Percentiles rank a stretch among this genome's conserved stretches.
These are phyloP conservation scores for Melampsora americana DNA, from an alignment of 1,284 basidiomycete species.

Conservation along the genomic window DNA sequence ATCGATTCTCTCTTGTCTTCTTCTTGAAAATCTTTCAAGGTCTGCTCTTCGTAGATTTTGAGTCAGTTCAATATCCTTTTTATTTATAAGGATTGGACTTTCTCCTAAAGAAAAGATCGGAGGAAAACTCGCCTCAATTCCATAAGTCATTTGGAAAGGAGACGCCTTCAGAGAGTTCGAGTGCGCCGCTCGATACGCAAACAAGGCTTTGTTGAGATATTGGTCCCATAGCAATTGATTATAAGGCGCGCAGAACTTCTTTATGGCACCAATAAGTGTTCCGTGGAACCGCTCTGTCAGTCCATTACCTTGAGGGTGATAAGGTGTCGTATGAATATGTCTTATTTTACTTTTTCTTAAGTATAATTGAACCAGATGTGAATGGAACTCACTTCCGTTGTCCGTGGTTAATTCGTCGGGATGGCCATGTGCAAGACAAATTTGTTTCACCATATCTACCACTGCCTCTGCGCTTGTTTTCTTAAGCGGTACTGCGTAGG, in stretches of 20 bases:
- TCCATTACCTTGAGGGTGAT: slow-evolving; percentile 9
- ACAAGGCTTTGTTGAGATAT: too few relatives aligned
- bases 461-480: not conserved
- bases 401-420: not conserved
- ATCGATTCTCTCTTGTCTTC: too few relatives aligned
- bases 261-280: not conserved
- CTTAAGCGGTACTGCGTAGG: not conserved
- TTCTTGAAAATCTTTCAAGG: too few relatives aligned
- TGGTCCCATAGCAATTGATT: too few relatives aligned
- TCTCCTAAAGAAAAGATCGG: too few relatives aligned
- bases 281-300: not conserved
- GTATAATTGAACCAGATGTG: not conserved
- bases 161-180: too few relatives aligned
- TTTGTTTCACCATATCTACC: not conserved
- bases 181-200: too few relatives aligned
- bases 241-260: not conserved
- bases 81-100: too few relatives aligned
- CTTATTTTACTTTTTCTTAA: not conserved
- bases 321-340: not conserved
- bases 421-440: not conserved
- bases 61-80: too few relatives aligned
- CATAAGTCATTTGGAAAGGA: too few relatives aligned
- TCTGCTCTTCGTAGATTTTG: too few relatives aligned
- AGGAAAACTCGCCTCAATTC: too few relatives aligned
- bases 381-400: not conserved